Evolutionary conservation across 345 rosid genomes (phyloP).

Genomic region (Gynandropsis gynandra): DNA sequence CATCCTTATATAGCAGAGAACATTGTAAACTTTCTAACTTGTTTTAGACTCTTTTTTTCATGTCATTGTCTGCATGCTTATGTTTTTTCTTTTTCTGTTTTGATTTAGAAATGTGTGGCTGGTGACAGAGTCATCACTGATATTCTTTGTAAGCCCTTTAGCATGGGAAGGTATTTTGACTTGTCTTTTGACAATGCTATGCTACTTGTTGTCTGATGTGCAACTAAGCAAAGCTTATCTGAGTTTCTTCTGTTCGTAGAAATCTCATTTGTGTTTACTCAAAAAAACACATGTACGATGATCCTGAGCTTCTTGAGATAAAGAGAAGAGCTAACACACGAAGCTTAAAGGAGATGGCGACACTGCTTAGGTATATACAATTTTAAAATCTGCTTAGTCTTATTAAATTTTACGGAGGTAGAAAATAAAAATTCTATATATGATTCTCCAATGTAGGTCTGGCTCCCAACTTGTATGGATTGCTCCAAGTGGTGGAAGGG

Average conservation of each 20-base stretch:
- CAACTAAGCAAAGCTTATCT: constrained; percentile 20
- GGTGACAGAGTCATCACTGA: constrained; percentile 96
- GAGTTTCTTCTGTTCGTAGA: constrained; percentile 38
- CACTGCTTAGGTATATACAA: constrained; percentile 60
- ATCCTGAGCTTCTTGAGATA: constrained; percentile 80
- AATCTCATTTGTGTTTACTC: constrained; percentile 96
- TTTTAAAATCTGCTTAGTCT: background rate
- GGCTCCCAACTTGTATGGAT: constrained; percentile 88
- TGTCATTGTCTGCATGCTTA: constrained; percentile 19
- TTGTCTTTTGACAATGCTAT: constrained; percentile 22
- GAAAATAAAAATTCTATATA: background rate
- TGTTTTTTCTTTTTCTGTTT: constrained; percentile 12
- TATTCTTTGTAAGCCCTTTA: constrained; percentile 98
- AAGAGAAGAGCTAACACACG: constrained; percentile 83
- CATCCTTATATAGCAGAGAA: constrained; percentile 57
- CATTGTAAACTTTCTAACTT: constrained; percentile 41
- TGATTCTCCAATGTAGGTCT: constrained; percentile 38
- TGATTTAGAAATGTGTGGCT: constrained; percentile 74
- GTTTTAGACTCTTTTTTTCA: constrained; percentile 15
- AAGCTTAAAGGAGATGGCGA: constrained; percentile 95
- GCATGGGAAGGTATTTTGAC: constrained; percentile 83
- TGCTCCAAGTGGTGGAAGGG: constrained; percentile 98
- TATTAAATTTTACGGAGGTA: background rate
- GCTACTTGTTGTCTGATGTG: constrained; percentile 20
- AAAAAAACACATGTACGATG: constrained; percentile 86